These are phyloP conservation scores for Phytophthora syringae DNA, from an alignment of 352 stramenopile genomes.

Conservation along the genomic window DNA sequence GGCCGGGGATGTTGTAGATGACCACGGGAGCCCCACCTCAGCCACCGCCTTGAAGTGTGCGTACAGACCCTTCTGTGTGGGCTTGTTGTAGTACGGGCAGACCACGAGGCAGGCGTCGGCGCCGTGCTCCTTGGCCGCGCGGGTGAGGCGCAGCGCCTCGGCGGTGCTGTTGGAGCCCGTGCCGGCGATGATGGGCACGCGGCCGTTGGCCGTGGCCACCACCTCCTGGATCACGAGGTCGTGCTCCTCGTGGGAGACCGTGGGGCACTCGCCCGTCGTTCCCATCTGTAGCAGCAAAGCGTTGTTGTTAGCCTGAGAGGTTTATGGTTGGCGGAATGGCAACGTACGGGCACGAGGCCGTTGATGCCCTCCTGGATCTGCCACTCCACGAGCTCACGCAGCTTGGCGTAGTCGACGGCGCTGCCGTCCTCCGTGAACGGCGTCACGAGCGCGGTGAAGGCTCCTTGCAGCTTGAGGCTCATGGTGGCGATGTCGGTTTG, in stretches of 20 bases:
- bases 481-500: constrained; percentile 45
- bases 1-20: constrained; percentile 98
- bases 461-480: constrained; percentile 72
- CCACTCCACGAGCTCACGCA: constrained; percentile 91
- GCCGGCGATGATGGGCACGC: constrained; percentile 95
- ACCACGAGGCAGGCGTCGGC: constrained; percentile 96
- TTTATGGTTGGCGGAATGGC: background rate
- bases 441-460: constrained; percentile 95
- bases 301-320: constrained; percentile 1
- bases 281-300: constrained; percentile 72
- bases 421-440: constrained; percentile 93
- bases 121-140: constrained; percentile 91
- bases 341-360: constrained; percentile 93
- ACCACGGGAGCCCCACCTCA: constrained; percentile 93
- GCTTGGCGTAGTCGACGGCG: constrained; percentile 93
- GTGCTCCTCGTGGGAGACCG: constrained; percentile 95
- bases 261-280: constrained; percentile 97
- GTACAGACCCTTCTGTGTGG: constrained; percentile 95
- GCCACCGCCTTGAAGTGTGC: constrained; percentile 94
- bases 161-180: constrained; percentile 95
- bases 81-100: constrained; percentile 99
- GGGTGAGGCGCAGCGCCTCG: constrained; percentile 87
- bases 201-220: constrained; percentile 75
- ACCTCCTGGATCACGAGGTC: constrained; percentile 94
- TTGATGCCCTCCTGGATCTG: constrained; percentile 96